phyloP scores from a whole-genome alignment of 139 green algal genomes.

The Chlorella ohadii region DNA sequence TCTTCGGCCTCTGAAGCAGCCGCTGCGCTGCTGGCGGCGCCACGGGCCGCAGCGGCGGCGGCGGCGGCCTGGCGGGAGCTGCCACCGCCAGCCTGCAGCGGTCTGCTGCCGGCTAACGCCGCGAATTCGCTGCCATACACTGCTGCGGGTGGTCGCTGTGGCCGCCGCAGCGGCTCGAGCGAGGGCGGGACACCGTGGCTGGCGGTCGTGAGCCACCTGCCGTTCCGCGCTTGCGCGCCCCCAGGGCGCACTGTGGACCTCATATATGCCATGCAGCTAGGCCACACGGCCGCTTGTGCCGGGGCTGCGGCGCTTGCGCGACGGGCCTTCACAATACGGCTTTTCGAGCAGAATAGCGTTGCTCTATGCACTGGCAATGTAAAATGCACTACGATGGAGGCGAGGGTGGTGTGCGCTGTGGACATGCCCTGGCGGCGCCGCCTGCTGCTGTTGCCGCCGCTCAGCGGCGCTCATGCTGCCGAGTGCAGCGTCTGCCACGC shows the following conservation, averaged over 20 bases:
- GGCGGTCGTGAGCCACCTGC: background rate
- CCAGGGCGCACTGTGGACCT: no score
- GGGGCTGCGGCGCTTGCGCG: no score
- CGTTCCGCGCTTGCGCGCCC: no score
- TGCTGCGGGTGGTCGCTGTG: background rate
- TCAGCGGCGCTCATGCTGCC: no score
- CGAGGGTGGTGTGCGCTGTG: no score
- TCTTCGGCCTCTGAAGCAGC: background rate
- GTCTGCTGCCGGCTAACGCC: no score
- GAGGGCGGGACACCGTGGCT: background rate
- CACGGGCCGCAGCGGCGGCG: background rate
- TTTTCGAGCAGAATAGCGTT: no score
- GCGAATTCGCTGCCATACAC: background rate
- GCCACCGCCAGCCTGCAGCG: background rate
- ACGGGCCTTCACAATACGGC: no score
- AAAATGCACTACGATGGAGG: no score
- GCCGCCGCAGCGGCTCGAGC: conserved; percentile 8
- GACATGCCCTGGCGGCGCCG: no score
- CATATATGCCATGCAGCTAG: background rate
- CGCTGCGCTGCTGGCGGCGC: background rate
- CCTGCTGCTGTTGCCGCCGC: no score
- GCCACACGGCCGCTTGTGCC: background rate
- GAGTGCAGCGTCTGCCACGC: background rate
- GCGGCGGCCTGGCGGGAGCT: background rate
- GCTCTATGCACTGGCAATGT: no score